Base-by-base conservation (phyloP, 2,329 filamentous ascomycete species). In the Mariannaea sp. region DNA sequence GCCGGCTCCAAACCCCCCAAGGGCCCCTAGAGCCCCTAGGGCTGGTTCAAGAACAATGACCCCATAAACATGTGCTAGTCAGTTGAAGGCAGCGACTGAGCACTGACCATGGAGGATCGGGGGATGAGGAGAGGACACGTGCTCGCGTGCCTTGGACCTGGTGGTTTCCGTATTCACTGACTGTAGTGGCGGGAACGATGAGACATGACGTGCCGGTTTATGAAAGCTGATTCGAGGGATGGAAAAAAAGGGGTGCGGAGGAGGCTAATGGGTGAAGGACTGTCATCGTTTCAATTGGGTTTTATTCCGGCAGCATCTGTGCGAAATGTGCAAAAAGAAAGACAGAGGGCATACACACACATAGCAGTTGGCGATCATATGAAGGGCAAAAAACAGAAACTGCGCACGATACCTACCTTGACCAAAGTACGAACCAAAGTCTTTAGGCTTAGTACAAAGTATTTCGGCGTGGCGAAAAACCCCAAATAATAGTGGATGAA, bases 61-160 rank as follows among this genome's bases (percentile, higher is more conserved):
- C 8, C 22, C 41, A 55, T 46, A 14, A 51, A 19, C 22, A 46
- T 35, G 27, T 44, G 45, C 36, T 38, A 40, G 42, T 27, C 7
- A 29, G 33, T 27, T 38, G 29, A 19, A 46, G 36, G 29, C 41
- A 6, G 29, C 35, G 44, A 56, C 35, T 49, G 29, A 50, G 49
- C 39, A 32, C 13, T 53, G 27, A n/a, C n/a, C n/a, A n/a, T n/a
- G n/a, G n/a, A 33, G 51, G 50, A 40, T 56, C 53, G 49, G 32
- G 24, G 44, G 62, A 27, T 52, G 32, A 20, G 44, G 62, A 27
- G 45, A 36, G 38, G 55, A 63, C 63, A 65, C 63, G 63, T 65
- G 63, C 63, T 59, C 51, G 55, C 52, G 53, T 65, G 61, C 40
- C 59, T 52, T 65, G 41, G 61, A 48, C 49, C 33, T 41, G 51